Evolutionary conservation across 805 yeast genomes (phyloP).

Genomic region (Saccharomycopsis vini): DNA sequence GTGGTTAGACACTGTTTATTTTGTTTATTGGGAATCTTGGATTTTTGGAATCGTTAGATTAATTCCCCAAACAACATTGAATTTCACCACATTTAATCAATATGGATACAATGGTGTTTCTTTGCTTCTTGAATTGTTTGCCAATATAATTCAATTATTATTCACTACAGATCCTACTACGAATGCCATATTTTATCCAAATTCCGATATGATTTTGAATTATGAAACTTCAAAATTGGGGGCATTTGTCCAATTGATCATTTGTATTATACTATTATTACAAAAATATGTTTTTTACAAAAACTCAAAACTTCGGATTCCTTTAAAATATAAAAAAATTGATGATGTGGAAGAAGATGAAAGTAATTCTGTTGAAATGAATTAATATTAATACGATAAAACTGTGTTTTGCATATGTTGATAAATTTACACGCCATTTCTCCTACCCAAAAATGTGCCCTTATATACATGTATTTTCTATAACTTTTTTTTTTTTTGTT

Average conservation of each 20-base stretch:
- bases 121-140: neutral
- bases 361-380: too few relatives aligned
- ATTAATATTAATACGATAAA: too few relatives aligned
- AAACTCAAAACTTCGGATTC: neutral
- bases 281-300: neutral
- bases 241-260: neutral
- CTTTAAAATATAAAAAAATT: neutral
- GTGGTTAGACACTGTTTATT: conserved; percentile 7
- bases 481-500: too few relatives aligned
- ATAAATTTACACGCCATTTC: neutral
- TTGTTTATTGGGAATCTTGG: neutral
- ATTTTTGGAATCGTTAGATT: conserved; percentile 2
- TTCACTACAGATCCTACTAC: neutral
- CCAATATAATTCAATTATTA: neutral
- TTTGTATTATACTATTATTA: neutral
- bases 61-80: conserved; percentile 4
- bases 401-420: too few relatives aligned
- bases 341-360: neutral
- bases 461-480: too few relatives aligned
- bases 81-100: neutral
- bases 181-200: neutral
- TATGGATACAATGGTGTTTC: neutral
- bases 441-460: neutral
- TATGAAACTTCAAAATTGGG: neutral
- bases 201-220: neutral